Percentiles rank a stretch among this genome's conserved stretches.
These are phyloP conservation scores for Serendipita sp. DNA, from an alignment of 768 basidiomycete genomes.

Conservation along the genomic window DNA sequence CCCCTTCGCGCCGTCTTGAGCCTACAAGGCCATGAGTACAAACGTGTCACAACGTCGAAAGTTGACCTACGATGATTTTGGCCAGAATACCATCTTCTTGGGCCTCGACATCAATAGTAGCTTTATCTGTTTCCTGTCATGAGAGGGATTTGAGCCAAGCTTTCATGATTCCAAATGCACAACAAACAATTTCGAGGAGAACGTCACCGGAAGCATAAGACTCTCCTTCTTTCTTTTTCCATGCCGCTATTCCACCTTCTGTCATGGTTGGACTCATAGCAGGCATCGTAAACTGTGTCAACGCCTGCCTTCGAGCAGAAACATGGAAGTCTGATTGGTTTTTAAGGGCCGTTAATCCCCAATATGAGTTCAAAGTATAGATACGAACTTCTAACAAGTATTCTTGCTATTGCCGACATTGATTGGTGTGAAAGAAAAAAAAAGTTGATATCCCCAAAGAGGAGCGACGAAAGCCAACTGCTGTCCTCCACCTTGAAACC, in stretches of 20 bases:
- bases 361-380: background rate
- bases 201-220: conserved; percentile 81
- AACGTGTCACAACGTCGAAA: conserved; percentile 4
- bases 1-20: conserved; percentile 70
- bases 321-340: conserved; percentile 53
- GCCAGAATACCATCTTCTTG: conserved; percentile 94
- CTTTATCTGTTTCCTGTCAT: conserved; percentile 95
- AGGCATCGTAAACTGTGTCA: conserved; percentile 86
- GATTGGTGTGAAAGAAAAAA: conserved; percentile 16
- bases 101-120: conserved; percentile 97
- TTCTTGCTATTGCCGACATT: conserved; percentile 54
- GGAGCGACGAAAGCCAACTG: background rate
- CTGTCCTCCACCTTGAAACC: background rate
- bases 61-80: conserved; percentile 74
- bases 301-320: conserved; percentile 59
- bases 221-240: conserved; percentile 97
- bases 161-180: background rate
- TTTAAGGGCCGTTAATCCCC: background rate
- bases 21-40: conserved; percentile 27
- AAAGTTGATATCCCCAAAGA: conserved; percentile 10
- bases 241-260: conserved; percentile 91
- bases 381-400: conserved; percentile 47
- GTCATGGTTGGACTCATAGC: conserved; percentile 99
- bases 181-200: conserved; percentile 77
- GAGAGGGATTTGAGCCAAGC: conserved; percentile 10